Evolutionary conservation across 2,329 filamentous ascomycete species (phyloP).

Genomic region (Calonectria hawksworthii): DNA sequence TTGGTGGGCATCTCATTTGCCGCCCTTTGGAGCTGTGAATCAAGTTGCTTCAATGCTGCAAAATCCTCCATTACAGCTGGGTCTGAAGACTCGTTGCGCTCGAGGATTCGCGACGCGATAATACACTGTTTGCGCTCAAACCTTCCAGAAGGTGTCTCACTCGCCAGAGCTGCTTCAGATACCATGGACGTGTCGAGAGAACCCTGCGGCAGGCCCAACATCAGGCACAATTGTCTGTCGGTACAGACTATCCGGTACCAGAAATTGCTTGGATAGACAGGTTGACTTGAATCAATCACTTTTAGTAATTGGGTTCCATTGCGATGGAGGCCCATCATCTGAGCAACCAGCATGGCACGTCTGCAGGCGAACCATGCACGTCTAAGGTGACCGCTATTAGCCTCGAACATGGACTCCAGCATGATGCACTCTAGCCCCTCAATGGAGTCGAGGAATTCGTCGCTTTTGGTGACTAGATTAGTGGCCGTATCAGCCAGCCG

Average conservation of each 20-base stretch:
- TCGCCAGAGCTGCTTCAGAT: conserved; percentile 29
- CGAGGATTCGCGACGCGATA: conserved; percentile 53
- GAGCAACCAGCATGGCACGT: conserved; percentile 62
- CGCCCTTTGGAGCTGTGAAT: conserved; percentile 49
- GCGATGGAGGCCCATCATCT: conserved; percentile 51
- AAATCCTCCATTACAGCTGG: conserved; percentile 39
- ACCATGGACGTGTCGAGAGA: conserved; percentile 41
- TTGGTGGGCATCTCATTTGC: conserved; percentile 48
- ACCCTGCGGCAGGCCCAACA: conserved; percentile 56
- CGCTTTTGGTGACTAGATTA: conserved; percentile 59
- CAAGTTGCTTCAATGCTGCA: conserved; percentile 48
- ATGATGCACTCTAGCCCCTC: conserved; percentile 66
- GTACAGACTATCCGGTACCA: conserved; percentile 56
- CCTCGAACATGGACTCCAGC: conserved; percentile 61
- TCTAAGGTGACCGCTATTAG: conserved; percentile 65
- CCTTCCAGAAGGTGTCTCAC: conserved; percentile 44
- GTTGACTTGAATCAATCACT: neutral
- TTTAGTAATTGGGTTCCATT: conserved; percentile 10
- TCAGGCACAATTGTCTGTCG: conserved; percentile 55
- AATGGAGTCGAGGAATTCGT: conserved; percentile 61
- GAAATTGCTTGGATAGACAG: conserved; percentile 36
- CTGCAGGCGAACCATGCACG: conserved; percentile 65
- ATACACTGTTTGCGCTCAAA: conserved; percentile 50
- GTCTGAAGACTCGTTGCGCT: conserved; percentile 49
- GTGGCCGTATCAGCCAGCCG: neutral